Evolutionary conservation across 805 yeast genomes (phyloP).

Genomic region (Tetrapisispora arboricola): DNA sequence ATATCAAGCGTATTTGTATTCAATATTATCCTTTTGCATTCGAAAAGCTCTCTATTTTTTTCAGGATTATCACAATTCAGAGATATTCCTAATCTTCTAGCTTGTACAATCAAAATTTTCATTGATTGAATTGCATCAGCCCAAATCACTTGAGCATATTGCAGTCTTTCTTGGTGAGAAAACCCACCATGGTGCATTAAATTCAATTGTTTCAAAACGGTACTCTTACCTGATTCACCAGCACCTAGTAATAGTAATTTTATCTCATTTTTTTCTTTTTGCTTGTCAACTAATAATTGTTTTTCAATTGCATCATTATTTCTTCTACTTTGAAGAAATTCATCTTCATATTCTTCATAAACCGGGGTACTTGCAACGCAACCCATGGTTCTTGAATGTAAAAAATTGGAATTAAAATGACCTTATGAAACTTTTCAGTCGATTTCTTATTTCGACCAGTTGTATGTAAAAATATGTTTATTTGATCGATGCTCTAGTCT

Average conservation of each 20-base stretch:
- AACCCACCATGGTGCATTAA: slow-evolving; percentile 81
- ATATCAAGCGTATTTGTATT: slow-evolving; percentile 49
- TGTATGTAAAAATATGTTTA: too few relatives aligned
- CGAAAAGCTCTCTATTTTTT: slow-evolving; percentile 33
- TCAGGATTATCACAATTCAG: slow-evolving; percentile 53
- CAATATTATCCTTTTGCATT: slow-evolving; percentile 40
- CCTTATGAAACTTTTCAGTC: too few relatives aligned
- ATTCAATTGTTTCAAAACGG: slow-evolving; percentile 82
- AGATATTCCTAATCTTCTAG: slow-evolving; percentile 51
- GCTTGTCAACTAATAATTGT: slow-evolving; percentile 41
- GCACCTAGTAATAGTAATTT: slow-evolving; percentile 80
- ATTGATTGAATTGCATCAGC: slow-evolving; percentile 79
- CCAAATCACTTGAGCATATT: slow-evolving; percentile 86
- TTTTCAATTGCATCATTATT: slow-evolving; percentile 59
- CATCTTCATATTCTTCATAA: slow-evolving; percentile 32
- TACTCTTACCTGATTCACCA: slow-evolving; percentile 91
- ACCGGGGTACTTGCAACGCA: slow-evolving; percentile 46
- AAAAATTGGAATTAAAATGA: background rate
- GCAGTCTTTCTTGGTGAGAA: slow-evolving; percentile 62
- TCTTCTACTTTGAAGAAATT: slow-evolving; percentile 41
- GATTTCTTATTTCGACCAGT: too few relatives aligned
- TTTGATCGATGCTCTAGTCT: too few relatives aligned
- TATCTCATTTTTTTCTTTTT: slow-evolving; percentile 46
- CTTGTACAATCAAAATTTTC: slow-evolving; percentile 69
- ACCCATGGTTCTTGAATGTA: slow-evolving; percentile 51